phyloP scores from a whole-genome alignment of 768 basidiomycete genomes.

The Inosperma sp. region DNA sequence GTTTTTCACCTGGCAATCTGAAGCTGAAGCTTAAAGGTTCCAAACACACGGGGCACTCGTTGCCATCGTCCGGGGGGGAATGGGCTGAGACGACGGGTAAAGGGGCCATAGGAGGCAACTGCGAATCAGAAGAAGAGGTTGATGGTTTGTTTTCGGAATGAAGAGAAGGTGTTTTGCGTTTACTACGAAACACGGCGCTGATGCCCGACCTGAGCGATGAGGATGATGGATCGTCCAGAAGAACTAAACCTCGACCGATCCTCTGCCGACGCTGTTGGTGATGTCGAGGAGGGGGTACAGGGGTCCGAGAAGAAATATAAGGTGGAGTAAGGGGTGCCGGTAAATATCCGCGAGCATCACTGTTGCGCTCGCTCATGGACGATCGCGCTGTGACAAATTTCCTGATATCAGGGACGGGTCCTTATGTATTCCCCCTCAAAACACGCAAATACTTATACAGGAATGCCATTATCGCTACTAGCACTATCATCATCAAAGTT shows the following conservation, averaged over 20 bases:
- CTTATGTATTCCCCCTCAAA: not conserved
- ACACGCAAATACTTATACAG: too few relatives aligned
- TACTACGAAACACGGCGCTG: slow-evolving; percentile 48
- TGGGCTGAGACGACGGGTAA: slow-evolving; percentile 69
- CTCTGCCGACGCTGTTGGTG: slow-evolving; percentile 13
- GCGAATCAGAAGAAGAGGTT: slow-evolving; percentile 36
- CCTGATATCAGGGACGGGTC: slow-evolving; percentile 28
- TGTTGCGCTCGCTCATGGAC: slow-evolving; percentile 36
- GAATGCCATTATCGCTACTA: too few relatives aligned
- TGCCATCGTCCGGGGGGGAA: slow-evolving; percentile 67
- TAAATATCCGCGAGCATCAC: slow-evolving; percentile 25
- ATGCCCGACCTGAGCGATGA: slow-evolving; percentile 39
- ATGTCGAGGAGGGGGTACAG: slow-evolving; percentile 33
- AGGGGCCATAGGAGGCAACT: slow-evolving; percentile 54
- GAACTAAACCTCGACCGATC: not conserved
- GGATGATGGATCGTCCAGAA: slow-evolving; percentile 9
- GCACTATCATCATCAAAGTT: too few relatives aligned
- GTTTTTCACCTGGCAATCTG: slow-evolving; percentile 92
- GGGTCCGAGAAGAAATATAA: slow-evolving; percentile 35
- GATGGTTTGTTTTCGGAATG: slow-evolving; percentile 44
- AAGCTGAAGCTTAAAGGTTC: slow-evolving; percentile 93
- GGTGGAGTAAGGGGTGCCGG: slow-evolving; percentile 46
- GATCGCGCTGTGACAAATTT: slow-evolving; percentile 37
- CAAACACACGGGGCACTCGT: slow-evolving; percentile 94
- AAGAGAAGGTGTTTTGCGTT: slow-evolving; percentile 41